phyloP scores from a whole-genome alignment of 208 protist genomes.

The Crithidia brevicula region DNA sequence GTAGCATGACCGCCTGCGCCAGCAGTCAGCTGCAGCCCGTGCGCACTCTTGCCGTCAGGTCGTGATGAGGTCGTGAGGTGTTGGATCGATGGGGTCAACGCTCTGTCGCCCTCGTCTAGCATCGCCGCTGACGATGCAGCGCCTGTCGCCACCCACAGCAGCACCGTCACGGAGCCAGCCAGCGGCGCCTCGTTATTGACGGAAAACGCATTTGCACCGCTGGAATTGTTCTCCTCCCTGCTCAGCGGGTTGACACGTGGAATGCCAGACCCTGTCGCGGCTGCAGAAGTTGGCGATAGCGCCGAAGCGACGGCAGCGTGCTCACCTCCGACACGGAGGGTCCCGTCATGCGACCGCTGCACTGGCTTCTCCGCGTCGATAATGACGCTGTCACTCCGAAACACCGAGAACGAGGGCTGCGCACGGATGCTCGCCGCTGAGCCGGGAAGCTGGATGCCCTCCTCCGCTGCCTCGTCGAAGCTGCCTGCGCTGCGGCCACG shows the following conservation, averaged over 20 bases:
- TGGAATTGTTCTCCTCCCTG: too few species aligned
- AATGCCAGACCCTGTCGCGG: too few species aligned
- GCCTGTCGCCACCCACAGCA: slow-evolving; percentile 13
- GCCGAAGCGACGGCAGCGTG: too few species aligned
- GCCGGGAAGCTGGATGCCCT: slow-evolving; percentile 6
- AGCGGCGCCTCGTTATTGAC: not conserved
- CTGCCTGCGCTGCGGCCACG: not conserved
- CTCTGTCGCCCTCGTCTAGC: not conserved
- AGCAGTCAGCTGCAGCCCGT: not conserved
- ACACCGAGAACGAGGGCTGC: slow-evolving; percentile 6
- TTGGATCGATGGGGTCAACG: not conserved
- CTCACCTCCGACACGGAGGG: too few species aligned
- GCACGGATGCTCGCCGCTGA: not conserved
- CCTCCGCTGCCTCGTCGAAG: too few species aligned
- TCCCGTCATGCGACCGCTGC: too few species aligned
- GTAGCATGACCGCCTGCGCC: not conserved
- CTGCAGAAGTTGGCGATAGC: not conserved
- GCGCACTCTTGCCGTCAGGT: not conserved
- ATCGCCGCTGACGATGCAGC: not conserved
- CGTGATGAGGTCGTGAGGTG: not conserved
- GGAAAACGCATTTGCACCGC: too few species aligned
- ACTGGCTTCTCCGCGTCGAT: not conserved
- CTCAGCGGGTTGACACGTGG: too few species aligned
- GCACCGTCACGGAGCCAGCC: slow-evolving; percentile 17
- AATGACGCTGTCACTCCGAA: not conserved